These are phyloP conservation scores for Saccharomyces hybrid DNA, from an alignment of 1,139 yeast species.

Conservation along the genomic window DNA sequence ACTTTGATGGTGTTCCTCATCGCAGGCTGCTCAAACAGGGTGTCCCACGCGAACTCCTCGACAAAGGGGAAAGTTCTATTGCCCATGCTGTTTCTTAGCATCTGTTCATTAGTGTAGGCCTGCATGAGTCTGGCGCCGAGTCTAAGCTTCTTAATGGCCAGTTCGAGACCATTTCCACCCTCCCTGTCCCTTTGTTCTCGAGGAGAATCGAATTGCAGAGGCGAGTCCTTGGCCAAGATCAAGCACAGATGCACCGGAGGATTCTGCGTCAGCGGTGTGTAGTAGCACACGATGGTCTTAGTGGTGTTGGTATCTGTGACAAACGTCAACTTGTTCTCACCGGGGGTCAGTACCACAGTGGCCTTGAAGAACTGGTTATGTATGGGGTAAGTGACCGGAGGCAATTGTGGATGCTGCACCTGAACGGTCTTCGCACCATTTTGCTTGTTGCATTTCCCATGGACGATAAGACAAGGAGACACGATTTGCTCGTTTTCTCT, in stretches of 20 bases:
- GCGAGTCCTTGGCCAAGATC: conserved; percentile 71
- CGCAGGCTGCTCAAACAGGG: conserved; percentile 38
- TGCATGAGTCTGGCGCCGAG: conserved; percentile 88
- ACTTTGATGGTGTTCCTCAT: conserved; percentile 63
- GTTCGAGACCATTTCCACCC: conserved; percentile 63
- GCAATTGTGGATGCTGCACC: conserved; percentile 33
- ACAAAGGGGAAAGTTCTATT: conserved; percentile 70
- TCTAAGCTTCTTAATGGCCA: conserved; percentile 72
- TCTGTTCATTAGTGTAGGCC: conserved; percentile 88
- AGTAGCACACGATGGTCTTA: conserved; percentile 36
- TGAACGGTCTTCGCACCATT: conserved; percentile 17
- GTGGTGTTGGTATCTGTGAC: conserved; percentile 20
- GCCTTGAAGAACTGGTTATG: conserved; percentile 69
- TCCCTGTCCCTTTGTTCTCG: conserved; percentile 39
- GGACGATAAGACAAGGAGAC: conserved; percentile 40
- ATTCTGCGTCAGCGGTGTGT: conserved; percentile 54
- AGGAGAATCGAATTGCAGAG: conserved; percentile 68
- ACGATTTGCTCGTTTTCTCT: conserved; percentile 33
- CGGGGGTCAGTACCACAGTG: conserved; percentile 60
- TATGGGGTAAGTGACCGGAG: conserved; percentile 66
- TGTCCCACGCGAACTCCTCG: conserved; percentile 54
- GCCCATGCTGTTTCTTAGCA: conserved; percentile 74
- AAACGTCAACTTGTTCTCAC: conserved; percentile 42
- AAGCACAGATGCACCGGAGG: conserved; percentile 80
- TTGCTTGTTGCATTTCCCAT: conserved; percentile 35